Evolutionary conservation across 2,329 filamentous ascomycete species (phyloP), one percentile per base, ranked within the genome.

Genomic region (Cercospora berteroae): DNA sequence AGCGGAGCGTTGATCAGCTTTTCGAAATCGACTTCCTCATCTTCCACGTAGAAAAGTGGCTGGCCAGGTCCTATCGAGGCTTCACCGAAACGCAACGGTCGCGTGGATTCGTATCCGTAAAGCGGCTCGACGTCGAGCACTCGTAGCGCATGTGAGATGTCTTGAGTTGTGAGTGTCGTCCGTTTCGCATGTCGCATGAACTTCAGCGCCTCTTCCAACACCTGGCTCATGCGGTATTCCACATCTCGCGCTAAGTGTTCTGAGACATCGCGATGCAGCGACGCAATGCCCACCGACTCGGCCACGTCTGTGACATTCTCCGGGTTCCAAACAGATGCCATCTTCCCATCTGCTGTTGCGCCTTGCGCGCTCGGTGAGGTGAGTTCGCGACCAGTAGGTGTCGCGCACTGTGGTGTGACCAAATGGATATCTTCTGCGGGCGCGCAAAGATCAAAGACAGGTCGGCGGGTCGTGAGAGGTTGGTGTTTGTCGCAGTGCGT

Each of bases 1-100:
- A 99, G 81, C 4, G 95, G 92, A 71, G 93, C 93, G 81, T 99
- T 99, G 78, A 99, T 97, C 72, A 99, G 84, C 83, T 98, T 98
- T 83, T 99, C 95, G 77, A 99, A 98, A 80, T 99, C 95, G 64
- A 98, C 90, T 83, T 99, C 95, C 77, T 99, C 95, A 78, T 99
- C 95, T 77, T 99, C 95, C 42, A 99, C 91, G 78, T 99, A 99
- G 80, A 94, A 99, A 23, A 99, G 83, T 63, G 94, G 93, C 80
- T 99, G 95, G 9, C 94, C 94, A 13, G 94, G 93, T 0, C 95
- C 95, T 68, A 99, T 83, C 66, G 92, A 96, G 3, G 95, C 95
- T 80, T 99, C 95, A 61, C 95, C 95, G 77, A 96, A 99, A 64
- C 91, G 88, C 74, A 99, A 82, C 27, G 94, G 92, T 61, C 94